phyloP scores from a whole-genome alignment of 139 green algal species.

The Gonium pectorale region DNA sequence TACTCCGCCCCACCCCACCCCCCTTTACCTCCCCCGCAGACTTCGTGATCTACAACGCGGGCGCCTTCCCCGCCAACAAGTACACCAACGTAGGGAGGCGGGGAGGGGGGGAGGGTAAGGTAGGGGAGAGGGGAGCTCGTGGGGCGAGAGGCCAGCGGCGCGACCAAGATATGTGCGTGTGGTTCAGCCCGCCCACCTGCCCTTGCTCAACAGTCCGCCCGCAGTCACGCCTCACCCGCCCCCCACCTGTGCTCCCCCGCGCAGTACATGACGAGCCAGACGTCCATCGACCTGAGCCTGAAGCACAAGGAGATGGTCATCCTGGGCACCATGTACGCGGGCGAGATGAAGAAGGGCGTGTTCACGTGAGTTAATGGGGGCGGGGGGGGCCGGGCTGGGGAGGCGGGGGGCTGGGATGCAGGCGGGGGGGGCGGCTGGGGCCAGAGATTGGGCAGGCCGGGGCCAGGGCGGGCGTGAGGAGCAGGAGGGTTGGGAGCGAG shows the following conservation, averaged over 20 bases:
- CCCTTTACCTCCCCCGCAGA: constrained; percentile 53
- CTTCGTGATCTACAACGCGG: constrained; percentile 96
- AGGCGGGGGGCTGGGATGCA: too few species aligned
- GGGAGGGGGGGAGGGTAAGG: neutral
- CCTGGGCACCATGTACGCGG: constrained; percentile 92
- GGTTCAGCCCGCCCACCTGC: neutral
- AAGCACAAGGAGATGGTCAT: constrained; percentile 83
- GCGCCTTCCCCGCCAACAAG: constrained; percentile 89
- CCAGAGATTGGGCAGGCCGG: too few species aligned
- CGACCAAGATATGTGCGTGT: neutral
- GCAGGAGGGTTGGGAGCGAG: too few species aligned
- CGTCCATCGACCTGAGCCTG: constrained; percentile 89
- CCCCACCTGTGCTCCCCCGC: too few species aligned
- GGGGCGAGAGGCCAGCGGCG: too few species aligned
- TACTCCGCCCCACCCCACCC: too few species aligned
- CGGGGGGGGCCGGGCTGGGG: neutral
- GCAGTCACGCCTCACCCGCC: too few species aligned
- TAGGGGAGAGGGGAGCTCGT: neutral
- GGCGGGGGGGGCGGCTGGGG: too few species aligned
- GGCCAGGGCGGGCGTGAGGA: too few species aligned
- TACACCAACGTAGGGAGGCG: constrained; percentile 66
- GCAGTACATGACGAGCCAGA: constrained; percentile 92
- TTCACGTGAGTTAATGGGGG: constrained; percentile 55
- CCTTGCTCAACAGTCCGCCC: too few species aligned
- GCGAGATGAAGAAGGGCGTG: constrained; percentile 97